Evolutionary conservation across 1,284 basidiomycete genomes (phyloP).

Genomic region (Marasmius sp.): DNA sequence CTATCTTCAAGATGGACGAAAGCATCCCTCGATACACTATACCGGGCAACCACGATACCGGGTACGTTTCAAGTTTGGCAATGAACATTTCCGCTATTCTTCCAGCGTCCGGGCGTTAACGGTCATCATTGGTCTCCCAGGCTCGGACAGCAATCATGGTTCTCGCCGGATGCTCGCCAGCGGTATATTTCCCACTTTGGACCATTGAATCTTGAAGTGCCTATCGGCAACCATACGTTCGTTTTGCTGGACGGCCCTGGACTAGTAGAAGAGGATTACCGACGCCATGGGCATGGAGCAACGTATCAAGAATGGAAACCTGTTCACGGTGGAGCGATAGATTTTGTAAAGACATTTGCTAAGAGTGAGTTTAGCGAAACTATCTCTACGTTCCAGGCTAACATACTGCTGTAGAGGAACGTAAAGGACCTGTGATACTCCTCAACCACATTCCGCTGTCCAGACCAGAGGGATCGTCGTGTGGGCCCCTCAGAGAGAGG

Average conservation of each 20-base stretch:
- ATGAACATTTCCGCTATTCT: neutral
- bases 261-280: constrained; percentile 79
- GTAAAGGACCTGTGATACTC: constrained; percentile 25
- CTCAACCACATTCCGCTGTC: constrained; percentile 46
- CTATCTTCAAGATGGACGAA: constrained; percentile 56
- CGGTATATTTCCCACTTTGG: constrained; percentile 74
- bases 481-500: constrained; percentile 75
- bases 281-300: constrained; percentile 47
- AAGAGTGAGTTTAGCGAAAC: constrained; percentile 37
- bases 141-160: constrained; percentile 54
- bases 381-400: constrained; percentile 15
- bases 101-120: neutral
- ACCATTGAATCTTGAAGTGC: constrained; percentile 49
- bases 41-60: constrained; percentile 88
- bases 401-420: constrained; percentile 1
- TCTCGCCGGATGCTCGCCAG: constrained; percentile 58
- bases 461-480: constrained; percentile 66
- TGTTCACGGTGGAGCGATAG: constrained; percentile 58
- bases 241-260: constrained; percentile 76
- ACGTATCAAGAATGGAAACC: constrained; percentile 60
- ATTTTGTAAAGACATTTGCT: constrained; percentile 62
- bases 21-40: constrained; percentile 62
- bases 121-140: constrained; percentile 31
- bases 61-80: constrained; percentile 38
- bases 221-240: constrained; percentile 70